Evolutionary conservation across 176 grass and related monocot genomes (phyloP).

Genomic region (Carex kokanica): DNA sequence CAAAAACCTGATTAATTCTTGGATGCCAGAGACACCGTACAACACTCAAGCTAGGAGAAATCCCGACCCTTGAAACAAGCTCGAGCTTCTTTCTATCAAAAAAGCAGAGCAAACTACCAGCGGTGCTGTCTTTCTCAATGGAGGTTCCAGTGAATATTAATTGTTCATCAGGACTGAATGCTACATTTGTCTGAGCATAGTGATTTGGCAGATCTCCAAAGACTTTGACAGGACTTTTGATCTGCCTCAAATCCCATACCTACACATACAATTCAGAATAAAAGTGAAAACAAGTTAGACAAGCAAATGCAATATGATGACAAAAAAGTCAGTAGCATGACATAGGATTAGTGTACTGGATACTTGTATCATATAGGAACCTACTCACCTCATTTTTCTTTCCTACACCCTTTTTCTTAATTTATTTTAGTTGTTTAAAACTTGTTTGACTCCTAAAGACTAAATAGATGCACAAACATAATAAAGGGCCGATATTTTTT

Average conservation of each 20-base stretch:
- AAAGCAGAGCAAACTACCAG: slow-evolving; percentile 88
- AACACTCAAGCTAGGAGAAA: slow-evolving; percentile 82
- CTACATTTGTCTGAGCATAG: slow-evolving; percentile 83
- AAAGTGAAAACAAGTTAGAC: slow-evolving; percentile 24
- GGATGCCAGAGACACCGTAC: slow-evolving; percentile 82
- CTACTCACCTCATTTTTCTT: not conserved
- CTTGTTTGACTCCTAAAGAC: not conserved
- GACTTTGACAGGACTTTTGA: slow-evolving; percentile 70
- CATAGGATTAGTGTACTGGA: not conserved
- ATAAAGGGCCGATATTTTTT: not conserved
- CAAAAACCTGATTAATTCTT: slow-evolving; percentile 79
- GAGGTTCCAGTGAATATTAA: slow-evolving; percentile 94
- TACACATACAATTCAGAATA: slow-evolving; percentile 34
- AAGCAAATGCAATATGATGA: not conserved
- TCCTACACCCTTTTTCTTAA: not conserved
- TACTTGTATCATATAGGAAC: not conserved
- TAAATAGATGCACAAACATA: not conserved
- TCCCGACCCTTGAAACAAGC: slow-evolving; percentile 78
- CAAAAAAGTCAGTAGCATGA: not conserved
- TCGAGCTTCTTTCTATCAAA: slow-evolving; percentile 97
- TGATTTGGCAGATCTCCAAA: slow-evolving; percentile 86
- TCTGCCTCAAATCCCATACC: slow-evolving; percentile 91
- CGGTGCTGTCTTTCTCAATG: slow-evolving; percentile 73
- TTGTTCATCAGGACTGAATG: slow-evolving; percentile 91
- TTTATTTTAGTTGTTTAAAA: not conserved